Base-by-base conservation (phyloP, 495 filamentous ascomycete species). In the Penicillium malachiteum region DNA sequence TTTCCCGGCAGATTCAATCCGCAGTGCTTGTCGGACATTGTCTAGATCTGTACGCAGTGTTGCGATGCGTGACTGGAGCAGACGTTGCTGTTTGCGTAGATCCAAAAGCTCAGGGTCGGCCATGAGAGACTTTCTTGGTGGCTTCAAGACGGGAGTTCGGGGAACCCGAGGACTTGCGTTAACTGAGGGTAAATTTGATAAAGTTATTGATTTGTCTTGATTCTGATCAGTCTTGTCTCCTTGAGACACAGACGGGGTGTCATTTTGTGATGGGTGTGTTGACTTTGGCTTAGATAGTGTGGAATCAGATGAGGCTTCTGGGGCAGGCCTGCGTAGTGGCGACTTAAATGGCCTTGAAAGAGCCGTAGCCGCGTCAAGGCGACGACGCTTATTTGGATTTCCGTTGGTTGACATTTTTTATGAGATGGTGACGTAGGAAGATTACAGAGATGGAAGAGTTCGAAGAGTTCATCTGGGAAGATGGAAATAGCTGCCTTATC, bases 301-400 rank as follows among this genome's bases (percentile, higher is more conserved):
- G n/a, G 11, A 14, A 17, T n/a, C 16, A 14, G 33, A 21, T 18
- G 12, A 7, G 9, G 5, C 16, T 46, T 34, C 31, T 7, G 59
- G 44, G 14, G 12, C 51, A 46, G 62, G 71, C 56, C 59, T 74
- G 57, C 69, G 79, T 42, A 88, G 71, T 7, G 86, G 86, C 5
- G 86, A 87, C 65, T 83, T 85, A 78, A 90, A 90, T 5, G 87
- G 87, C 56, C 84, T 84, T 45, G 77, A 75, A 6, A 90, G 78
- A 3, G 79, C 72, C 7, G 73, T 66, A 17, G 76, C 56, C 31
- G 78, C 75, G 32, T 81, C 71, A 37, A 85, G 66, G 54, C 83
- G 81, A 49, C 84, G 82, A 9, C 82, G 80, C 68, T 89, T 88
- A 48, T 59, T 60, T 45, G 59, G 54, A 17, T 48, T 54, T 7